Base-by-base conservation (phyloP, 192 early-diverging fungal genomes). In the Podila epicladia region DNA sequence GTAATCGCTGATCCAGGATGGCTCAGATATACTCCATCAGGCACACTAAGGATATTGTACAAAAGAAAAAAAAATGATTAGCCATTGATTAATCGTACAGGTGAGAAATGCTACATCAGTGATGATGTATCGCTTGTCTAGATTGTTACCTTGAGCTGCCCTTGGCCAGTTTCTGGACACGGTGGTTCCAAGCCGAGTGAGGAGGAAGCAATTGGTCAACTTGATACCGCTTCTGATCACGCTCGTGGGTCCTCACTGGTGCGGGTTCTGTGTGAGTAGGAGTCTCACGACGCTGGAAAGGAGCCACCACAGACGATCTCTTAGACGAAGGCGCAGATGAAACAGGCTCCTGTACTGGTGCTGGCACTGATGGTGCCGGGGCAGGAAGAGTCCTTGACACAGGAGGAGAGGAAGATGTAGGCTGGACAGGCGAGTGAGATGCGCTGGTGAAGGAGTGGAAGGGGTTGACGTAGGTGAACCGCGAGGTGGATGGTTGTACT, bases 391-490 rank as follows among this genome's bases (percentile, higher is more conserved):
- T 24, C 8, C 53, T 17, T 19, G 55, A 9, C 28, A 37, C 50
- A 50, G 62, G 72, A 45, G 50, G 61, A 29, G 28, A 65, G 17
- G 53, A 45, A 35, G 41, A 38, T 15, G 13, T 24, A 1, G 28
- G 58, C 6, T 17, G 62, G 29, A 53, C 15, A n/a, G 45, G 24
- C 63, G 11, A 55, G 53, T 28, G 50, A 3, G 79, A 26, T 7
- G 69, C 9, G 58, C 69, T 78, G 45, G 83, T 72, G 32, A 86
- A 82, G 29, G 83, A 69, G 33, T 84, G 66, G 67, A 86, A 86
- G 6, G 85, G 85, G 48, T 86, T 86, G 31, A 72, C 75, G 60
- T 86, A 86, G 17, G 85, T 86, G 70, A 86, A 86, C 38, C 82
- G 84, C 45, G 74, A 31, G 19, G 68, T 74, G 29, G 66, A 58